Conservation (phyloP, 805 yeast genomes). For the Candida ulmi region DNA sequence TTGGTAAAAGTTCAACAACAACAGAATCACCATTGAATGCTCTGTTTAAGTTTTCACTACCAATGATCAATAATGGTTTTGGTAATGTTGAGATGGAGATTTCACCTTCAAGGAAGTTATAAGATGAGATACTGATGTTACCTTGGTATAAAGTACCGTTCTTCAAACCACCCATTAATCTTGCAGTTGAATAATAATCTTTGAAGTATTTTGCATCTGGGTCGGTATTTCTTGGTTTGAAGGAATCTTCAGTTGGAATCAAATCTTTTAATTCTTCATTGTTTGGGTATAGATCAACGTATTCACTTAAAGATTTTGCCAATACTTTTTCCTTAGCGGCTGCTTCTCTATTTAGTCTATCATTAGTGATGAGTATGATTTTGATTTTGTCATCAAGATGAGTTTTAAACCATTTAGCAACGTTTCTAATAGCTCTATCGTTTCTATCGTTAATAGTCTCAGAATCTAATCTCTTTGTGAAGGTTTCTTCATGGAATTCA, state of each 20-base stretch:
- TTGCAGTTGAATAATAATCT: constrained; percentile 72
- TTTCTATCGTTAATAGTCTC: constrained; percentile 87
- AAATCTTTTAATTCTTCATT: constrained; percentile 72
- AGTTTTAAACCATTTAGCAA: constrained; percentile 62
- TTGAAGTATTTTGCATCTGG: constrained; percentile 44
- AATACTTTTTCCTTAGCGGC: constrained; percentile 48
- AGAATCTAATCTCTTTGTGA: constrained; percentile 46
- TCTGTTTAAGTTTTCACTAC: constrained; percentile 81
- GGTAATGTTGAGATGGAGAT: constrained; percentile 67
- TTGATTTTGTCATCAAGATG: constrained; percentile 52
- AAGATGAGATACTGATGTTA: constrained; percentile 68
- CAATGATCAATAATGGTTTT: constrained; percentile 76
- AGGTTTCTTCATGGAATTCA: constrained; percentile 76
- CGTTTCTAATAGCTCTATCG: constrained; percentile 80
- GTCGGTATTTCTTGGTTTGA: constrained; percentile 14
- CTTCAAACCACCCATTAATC: constrained; percentile 86
- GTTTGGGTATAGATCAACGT: constrained; percentile 64
- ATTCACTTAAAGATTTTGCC: constrained; percentile 60
- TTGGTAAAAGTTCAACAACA: constrained; percentile 83
- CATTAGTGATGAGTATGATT: constrained; percentile 69
- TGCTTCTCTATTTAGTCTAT: constrained; percentile 54
- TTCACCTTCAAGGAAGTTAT: constrained; percentile 84
- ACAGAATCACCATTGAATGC: constrained; percentile 91
- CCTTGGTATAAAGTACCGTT: constrained; percentile 89
- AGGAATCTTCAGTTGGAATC: constrained; percentile 52